Evolutionary conservation across 164 flowering plant species (phyloP), one percentile per base, ranked within the genome.

Genomic region (Amborella trichopoda): DNA sequence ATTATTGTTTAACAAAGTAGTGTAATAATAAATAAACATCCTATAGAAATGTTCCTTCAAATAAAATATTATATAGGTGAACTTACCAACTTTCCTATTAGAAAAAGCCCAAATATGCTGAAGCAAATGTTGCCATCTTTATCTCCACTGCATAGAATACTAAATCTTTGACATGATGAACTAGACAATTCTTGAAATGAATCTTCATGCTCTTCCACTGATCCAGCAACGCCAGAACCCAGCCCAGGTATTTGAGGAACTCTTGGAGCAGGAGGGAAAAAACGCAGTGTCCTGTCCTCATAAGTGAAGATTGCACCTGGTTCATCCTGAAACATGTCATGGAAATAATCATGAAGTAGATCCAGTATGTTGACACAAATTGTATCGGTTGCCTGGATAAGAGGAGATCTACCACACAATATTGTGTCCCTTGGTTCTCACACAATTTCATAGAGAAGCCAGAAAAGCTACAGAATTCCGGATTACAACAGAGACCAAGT

Each of bases 261-360:
- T 57, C 84, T 79, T 57, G 97, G 97, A 56, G 94, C 77, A 55
- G 94, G 77, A 63, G 98, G 98, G 47, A 91, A 83, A 68, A 91
- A 83, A 45, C 90, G 94, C 23, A 72, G 48, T 25, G 94, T 86
- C 16, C 94, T 84, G 48, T 86, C 96, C 66, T 91, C 94, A 64
- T 80, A 86, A 44, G 67, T 40, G 19, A 68, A 69, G 38, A 57
- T 39, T 52, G 43, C 61, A 40, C 53, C 56, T 45, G 34, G 53
- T 9, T 59, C 74, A 55, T 69, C 75, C 96, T 88, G 70, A 38
- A 63, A 40, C 14, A 51, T 54, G 12, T 13, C 6, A 24, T 49
- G 16, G 17, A 12, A 44, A 21, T 23, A 38, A 14, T 34, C 6
- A 37, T 2, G 6, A 13, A 22, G 17, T n/a, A n/a, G n/a, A n/a